Evolutionary conservation across 208 protist species (phyloP), one percentile per base, ranked within the genome.

Genomic region (Crithidia sp.): DNA sequence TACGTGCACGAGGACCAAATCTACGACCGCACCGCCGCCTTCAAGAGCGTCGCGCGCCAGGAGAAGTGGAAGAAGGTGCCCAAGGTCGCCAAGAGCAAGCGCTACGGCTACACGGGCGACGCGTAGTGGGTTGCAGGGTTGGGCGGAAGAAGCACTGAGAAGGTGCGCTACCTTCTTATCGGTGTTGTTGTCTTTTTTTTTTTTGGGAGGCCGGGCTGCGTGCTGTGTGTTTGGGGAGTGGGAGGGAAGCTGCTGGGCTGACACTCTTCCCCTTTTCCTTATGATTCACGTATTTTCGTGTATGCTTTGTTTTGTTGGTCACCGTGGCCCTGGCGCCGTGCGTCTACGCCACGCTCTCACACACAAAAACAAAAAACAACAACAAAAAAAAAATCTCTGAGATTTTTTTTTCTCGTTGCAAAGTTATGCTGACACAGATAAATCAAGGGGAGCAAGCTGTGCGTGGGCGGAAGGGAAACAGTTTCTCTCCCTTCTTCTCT

Each of bases 61-160:
- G 92, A 96, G 79, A 87, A 84, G 70, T 96, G 92, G 92, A 95
- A 95, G 76, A 96, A 95, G 77, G 65, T 62, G 62, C 88, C 92
- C 43, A 85, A 74, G 37, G 83, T 87, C 49, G 68, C 86, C 47
- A 95, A 96, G 80, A 93, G 78, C 66, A 92, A 94, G 69, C 78
- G 79, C 36, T 80, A 87, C 65, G 90, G 93, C 71, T 96, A 94
- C 77, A 87, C 86, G 37, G 90, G 90, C 47, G 89, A 94, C 10
- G 80, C 82, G 52, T 92, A 59, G 37, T 63, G 79, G 13, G 6
- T 64, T 54, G 45, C 9, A 13, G 17, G 16, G 17, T 37, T 19
- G 7, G 17, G 28, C 0, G 28, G 28, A 28, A 1, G 28, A 28
- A 28, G 28, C 28, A 28, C 1, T 28, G 28, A 1, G 28, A 28